These are phyloP conservation scores for Gastrolobium villosum DNA, from an alignment of 306 rosid genomes.

Conservation along the genomic window DNA sequence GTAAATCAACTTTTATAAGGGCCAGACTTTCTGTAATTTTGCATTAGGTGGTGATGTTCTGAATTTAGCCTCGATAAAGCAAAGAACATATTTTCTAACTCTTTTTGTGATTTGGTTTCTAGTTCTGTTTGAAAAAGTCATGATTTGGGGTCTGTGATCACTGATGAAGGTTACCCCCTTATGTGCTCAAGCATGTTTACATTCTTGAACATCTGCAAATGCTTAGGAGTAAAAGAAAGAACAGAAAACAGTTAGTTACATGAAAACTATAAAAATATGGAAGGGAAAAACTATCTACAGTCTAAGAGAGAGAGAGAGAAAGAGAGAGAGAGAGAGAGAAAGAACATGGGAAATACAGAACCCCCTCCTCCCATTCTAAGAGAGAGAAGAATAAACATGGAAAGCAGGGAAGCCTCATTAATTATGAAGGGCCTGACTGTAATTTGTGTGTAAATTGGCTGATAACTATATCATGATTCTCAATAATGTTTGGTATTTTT, in stretches of 20 bases:
- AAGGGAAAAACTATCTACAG: background rate
- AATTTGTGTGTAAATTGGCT: slow-evolving; percentile 6
- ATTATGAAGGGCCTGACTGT: background rate
- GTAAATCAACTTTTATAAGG: no score
- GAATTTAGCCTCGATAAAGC: background rate
- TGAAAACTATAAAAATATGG: background rate
- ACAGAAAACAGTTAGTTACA: background rate
- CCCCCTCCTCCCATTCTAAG: no score
- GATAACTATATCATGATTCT: slow-evolving; percentile 19
- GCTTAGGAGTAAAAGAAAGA: background rate
- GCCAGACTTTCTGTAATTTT: background rate
- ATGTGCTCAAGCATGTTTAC: slow-evolving; percentile 11
- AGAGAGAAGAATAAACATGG: background rate
- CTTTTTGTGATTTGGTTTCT: background rate
- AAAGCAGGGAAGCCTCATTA: background rate
- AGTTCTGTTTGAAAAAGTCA: background rate
- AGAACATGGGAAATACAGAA: no score
- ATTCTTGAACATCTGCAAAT: background rate
- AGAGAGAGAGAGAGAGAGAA: background rate
- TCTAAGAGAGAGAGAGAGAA: background rate
- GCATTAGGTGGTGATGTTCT: background rate
- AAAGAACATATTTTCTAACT: background rate
- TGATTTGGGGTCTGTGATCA: background rate
- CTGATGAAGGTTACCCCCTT: background rate
- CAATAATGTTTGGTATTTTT: slow-evolving; percentile 27